These are phyloP conservation scores for Aspergillus tamarii DNA, from an alignment of 2,329 filamentous ascomycete genomes.

Conservation along the genomic window DNA sequence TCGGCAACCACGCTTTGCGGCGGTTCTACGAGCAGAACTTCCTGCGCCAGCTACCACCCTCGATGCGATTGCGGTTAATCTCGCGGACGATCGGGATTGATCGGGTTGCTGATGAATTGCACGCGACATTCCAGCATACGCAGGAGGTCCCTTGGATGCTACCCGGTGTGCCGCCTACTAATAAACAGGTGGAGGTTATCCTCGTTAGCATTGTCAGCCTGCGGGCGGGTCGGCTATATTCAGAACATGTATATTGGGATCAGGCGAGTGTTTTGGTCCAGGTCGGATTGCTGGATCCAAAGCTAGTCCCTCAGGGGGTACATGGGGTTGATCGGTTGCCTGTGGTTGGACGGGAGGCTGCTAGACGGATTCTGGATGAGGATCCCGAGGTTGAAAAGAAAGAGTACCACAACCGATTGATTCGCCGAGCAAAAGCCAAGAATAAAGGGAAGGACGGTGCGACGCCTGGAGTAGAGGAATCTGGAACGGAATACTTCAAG, in stretches of 20 bases:
- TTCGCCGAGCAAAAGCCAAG: conserved; percentile 28
- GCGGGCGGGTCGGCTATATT: conserved; percentile 56
- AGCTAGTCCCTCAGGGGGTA: conserved; percentile 53
- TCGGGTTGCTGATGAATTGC: conserved; percentile 64
- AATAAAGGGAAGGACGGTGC: conserved; percentile 14
- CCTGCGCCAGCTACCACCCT: conserved; percentile 54
- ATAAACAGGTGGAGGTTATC: conserved; percentile 59
- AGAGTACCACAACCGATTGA: conserved; percentile 39
- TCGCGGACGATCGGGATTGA: conserved; percentile 62
- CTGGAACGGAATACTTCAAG: conserved; percentile 25
- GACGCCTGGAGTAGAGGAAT: conserved; percentile 27
- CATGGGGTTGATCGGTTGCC: conserved; percentile 43
- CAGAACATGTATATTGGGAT: conserved; percentile 65
- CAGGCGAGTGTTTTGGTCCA: conserved; percentile 64
- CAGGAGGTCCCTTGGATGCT: conserved; percentile 62
- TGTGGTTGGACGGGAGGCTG: conserved; percentile 44
- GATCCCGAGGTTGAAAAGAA: conserved; percentile 37
- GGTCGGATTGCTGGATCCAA: conserved; percentile 61
- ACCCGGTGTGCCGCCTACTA: conserved; percentile 60
- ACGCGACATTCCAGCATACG: conserved; percentile 60
- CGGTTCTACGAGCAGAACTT: conserved; percentile 63
- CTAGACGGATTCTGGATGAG: conserved; percentile 45
- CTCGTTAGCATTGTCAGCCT: conserved; percentile 61
- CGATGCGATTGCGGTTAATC: conserved; percentile 57
- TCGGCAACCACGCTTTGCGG: conserved; percentile 44